Evolutionary conservation across 306 rosid species (phyloP), one percentile per base, ranked within the genome.

Genomic region (Mimosa pudica): DNA sequence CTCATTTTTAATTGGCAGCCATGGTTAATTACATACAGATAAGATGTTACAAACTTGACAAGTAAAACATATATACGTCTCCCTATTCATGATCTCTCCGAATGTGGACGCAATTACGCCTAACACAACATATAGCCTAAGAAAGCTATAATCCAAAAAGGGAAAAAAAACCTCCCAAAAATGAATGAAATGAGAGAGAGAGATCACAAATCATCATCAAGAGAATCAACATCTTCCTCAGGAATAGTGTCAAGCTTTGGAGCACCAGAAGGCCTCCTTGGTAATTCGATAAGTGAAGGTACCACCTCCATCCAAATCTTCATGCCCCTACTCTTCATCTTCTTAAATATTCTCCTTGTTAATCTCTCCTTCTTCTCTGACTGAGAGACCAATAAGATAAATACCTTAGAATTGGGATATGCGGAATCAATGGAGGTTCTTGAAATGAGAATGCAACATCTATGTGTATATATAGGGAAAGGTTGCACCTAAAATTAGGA

Each of bases 271-370:
- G 78, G 75, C 80, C 46, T 87, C 80, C 55, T 12, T 4, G 86
- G 84, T n/a, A 60, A 67, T 47, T 81, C 80, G 47, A 84, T 54
- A 70, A 81, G 78, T 8, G 75, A 63, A 48, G 88, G 90, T 4
- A 73, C 87, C 16, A 84, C 86, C 75, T 84, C 90, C 13, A 79
- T 67, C 85, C 82, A 84, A 6, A 82, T 70, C 76, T 42, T 84
- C 84, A 69, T 58, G 57, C 9, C 12, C 12, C 4, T 51, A 64
- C 74, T 61, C 4, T 64, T 4, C 67, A 70, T 17, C 54, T 49
- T 1, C 52, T 47, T 9, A 24, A 24, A 24, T 10, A 4, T 51
- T 0, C 16, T 12, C 4, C 54, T 12, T 49, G 57, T 1, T 55
- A 24, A 17, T 70, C 18, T 70, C 74, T 47, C 74, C 33, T 10